Evolutionary conservation across 1,284 basidiomycete species (phyloP).

Genomic region (Malassezia caprae): DNA sequence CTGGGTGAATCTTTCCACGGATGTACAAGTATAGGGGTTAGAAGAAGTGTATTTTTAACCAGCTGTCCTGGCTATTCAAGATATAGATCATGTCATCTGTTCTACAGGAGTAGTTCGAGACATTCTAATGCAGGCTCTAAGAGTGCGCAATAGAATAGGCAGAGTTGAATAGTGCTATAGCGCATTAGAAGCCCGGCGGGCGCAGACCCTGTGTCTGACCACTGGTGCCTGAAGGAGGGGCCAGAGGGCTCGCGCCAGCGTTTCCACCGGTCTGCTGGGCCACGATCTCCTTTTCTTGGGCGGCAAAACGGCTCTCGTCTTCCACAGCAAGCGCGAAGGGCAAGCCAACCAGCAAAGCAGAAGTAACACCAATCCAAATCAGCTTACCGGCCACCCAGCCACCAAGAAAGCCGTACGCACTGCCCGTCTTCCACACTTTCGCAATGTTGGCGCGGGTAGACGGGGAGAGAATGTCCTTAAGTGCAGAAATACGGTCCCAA

Average conservation of each 20-base stretch:
- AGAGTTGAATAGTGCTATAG: not conserved
- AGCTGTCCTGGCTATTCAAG: too few relatives aligned
- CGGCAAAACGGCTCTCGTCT: conserved; percentile 85
- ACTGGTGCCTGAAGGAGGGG: conserved; percentile 15
- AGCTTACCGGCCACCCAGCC: conserved; percentile 70
- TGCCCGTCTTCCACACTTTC: conserved; percentile 58
- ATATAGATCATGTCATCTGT: not conserved
- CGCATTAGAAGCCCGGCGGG: conserved; percentile 37
- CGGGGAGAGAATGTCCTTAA: conserved; percentile 90
- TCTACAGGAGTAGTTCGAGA: not conserved
- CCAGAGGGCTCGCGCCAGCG: conserved; percentile 36
- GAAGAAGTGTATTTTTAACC: conserved; percentile 1
- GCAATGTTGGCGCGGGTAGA: conserved; percentile 68
- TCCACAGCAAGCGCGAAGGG: conserved; percentile 86
- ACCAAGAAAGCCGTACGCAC: conserved; percentile 55
- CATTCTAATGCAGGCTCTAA: not conserved
- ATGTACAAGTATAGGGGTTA: conserved; percentile 5
- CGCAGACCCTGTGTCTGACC: conserved; percentile 30
- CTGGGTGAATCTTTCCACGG: not conserved
- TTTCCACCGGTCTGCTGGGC: conserved; percentile 85
- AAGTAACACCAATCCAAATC: conserved; percentile 90
- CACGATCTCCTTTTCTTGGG: conserved; percentile 87
- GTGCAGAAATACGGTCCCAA: conserved; percentile 74
- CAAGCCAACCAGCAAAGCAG: conserved; percentile 79
- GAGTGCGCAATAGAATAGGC: not conserved